These are phyloP conservation scores for Backusella australiensis DNA, from an alignment of 192 early-diverging fungal species.

Conservation along the genomic window DNA sequence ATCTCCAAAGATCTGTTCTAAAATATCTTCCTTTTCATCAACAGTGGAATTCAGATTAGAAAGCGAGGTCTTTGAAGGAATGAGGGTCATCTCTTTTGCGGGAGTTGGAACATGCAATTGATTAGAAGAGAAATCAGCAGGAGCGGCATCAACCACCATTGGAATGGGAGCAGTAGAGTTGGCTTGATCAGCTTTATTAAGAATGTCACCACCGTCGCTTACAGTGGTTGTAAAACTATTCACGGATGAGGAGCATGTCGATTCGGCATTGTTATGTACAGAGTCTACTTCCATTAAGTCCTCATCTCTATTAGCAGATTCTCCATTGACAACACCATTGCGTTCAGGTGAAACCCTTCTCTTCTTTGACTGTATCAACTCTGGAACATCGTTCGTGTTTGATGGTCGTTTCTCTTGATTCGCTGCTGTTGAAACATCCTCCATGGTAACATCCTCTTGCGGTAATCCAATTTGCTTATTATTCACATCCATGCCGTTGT, in stretches of 20 bases:
- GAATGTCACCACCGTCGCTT: background rate
- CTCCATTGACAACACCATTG: background rate
- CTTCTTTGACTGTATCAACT: background rate
- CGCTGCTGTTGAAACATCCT: background rate
- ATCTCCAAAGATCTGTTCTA: background rate
- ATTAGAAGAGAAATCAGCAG: background rate
- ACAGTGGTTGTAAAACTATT: background rate
- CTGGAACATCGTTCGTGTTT: background rate
- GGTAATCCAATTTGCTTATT: background rate
- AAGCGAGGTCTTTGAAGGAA: background rate
- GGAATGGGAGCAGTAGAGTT: background rate
- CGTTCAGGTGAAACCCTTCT: background rate
- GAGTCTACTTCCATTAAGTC: background rate
- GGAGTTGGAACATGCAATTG: background rate
- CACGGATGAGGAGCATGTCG: background rate
- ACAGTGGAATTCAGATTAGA: background rate
- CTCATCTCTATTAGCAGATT: background rate
- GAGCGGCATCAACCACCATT: background rate
- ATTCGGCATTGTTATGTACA: background rate
- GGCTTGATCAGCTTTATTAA: background rate
- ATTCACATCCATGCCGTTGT: background rate
- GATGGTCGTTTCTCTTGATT: background rate
- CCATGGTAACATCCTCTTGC: background rate
- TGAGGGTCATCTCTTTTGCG: background rate
- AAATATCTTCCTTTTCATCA: background rate